Base-by-base conservation (phyloP, 2,329 filamentous ascomycete species). In the Sarocladium oryzae region DNA sequence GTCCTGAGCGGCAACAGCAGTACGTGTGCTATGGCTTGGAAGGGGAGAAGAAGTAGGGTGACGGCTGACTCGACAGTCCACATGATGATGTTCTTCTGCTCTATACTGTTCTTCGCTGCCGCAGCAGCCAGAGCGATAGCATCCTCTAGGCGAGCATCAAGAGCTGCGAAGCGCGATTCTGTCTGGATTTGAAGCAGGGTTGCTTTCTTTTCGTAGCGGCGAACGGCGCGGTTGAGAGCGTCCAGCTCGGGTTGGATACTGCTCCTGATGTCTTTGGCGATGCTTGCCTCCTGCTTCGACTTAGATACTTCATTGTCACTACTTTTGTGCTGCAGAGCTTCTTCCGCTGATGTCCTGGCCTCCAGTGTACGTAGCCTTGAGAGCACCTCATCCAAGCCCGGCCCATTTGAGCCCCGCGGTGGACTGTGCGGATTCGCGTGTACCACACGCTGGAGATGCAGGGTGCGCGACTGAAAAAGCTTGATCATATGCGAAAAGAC, bases 131-230 rank as follows among this genome's bases (percentile, higher is more conserved):
- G 73, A 1, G 87, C 81, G 41, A 95, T 77, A 3, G 89, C 85
- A 60, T 96, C 90, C 55, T 84, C 81, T 13, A 95, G 67, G 32
- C 86, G 78, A 1, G 75, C 72, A 56, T 95, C 87, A 4, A 96
- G 73, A 18, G 82, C 78, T 36, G 81, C 78, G 53, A 96, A 79
- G 21, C 86, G 81, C 8, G 83, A 79, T 56, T 96, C 89, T 2
- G 84, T 88, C 61, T 92, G 85, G 51, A 86, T 77, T 9, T 87
- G 79, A 24, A 90, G 78, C 7, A 91, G 74, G 0, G 85, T 85
- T 4, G 86, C 83, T 60, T 90, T 88, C 70, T 95, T 96, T 70
- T 97, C 92, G 60, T 96, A 96, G 32, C 89, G 83, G 18, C 92
- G 81, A 40, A 97, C 86, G 3, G 92, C 91, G 45, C 92, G 84